These are phyloP conservation scores for Fistulina hepatica DNA, from an alignment of 1,284 basidiomycete species.

Conservation along the genomic window DNA sequence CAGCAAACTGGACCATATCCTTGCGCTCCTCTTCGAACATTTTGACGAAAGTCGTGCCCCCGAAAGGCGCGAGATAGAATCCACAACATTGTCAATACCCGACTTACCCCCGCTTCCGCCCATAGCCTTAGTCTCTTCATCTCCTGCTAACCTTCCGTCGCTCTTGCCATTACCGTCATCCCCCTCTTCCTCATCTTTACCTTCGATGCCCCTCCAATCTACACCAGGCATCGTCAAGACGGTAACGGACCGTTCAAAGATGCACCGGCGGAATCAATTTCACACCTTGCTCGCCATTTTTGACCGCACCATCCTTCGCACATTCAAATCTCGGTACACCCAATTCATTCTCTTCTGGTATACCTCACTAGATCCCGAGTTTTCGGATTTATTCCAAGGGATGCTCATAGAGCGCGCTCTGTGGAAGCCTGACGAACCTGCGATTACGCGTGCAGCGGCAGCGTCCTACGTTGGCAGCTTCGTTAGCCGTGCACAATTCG, in stretches of 20 bases:
- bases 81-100: conserved; percentile 7
- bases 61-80: too few species aligned
- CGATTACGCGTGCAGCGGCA: conserved; percentile 77
- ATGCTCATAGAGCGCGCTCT: conserved; percentile 85
- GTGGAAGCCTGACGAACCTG: conserved; percentile 40
- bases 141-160: conserved; percentile 8
- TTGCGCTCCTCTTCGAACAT: conserved; percentile 79
- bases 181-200: conserved; percentile 9
- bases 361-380: conserved; percentile 80
- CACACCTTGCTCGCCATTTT: conserved; percentile 87
- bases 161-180: conserved; percentile 7
- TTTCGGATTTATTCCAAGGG: conserved; percentile 89
- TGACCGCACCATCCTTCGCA: conserved; percentile 85
- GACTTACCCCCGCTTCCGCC: conserved; percentile 28
- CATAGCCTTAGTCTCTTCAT: conserved; percentile 14
- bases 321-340: conserved; percentile 94
- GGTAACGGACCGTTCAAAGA: conserved; percentile 21
- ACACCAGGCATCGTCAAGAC: conserved; percentile 10
- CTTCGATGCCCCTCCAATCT: conserved; percentile 10
- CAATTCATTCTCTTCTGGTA: conserved; percentile 98
- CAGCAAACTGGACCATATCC: conserved; percentile 82
- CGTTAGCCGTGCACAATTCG: conserved; percentile 83
- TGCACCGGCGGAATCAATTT: conserved; percentile 59
- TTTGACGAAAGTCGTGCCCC: conserved; percentile 35
- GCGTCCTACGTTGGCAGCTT: conserved; percentile 90